A percentile compares a stretch with the other conserved stretches of the same genome.
phyloP scores from a whole-genome alignment of 192 early-diverging fungal species.

The Rhizoclosmatium sp. region DNA sequence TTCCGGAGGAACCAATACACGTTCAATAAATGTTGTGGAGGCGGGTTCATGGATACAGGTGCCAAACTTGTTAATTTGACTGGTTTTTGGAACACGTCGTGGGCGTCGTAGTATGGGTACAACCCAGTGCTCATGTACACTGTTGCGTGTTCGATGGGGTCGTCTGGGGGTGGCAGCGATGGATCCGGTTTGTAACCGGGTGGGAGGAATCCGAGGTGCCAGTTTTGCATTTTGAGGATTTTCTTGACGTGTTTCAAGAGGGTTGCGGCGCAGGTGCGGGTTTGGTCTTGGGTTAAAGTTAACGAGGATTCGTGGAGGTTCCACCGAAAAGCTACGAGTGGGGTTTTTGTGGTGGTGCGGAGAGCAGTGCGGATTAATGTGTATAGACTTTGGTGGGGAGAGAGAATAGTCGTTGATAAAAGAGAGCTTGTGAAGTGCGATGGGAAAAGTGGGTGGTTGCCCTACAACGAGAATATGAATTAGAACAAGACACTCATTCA shows the following conservation, averaged over 20 bases:
- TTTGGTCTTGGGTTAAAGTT: not conserved
- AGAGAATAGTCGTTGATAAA: slow-evolving; percentile 1
- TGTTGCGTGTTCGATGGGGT: not conserved
- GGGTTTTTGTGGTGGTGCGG: not conserved
- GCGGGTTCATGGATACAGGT: not conserved
- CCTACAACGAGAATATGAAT: not conserved
- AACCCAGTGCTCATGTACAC: slow-evolving; percentile 15
- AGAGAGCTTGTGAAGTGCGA: slow-evolving; percentile 7
- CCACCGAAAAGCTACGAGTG: slow-evolving; percentile 21
- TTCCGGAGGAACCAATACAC: slow-evolving; percentile 19
- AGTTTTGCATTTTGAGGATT: slow-evolving; percentile 31
- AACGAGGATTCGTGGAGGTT: not conserved
- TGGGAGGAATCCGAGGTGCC: not conserved
- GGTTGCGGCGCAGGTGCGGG: slow-evolving; percentile 2
- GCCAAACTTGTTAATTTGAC: not conserved
- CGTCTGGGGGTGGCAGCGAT: not conserved
- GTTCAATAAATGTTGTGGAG: slow-evolving; percentile 3
- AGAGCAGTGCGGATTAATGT: not conserved
- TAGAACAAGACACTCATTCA: not conserved
- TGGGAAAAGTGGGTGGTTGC: slow-evolving; percentile 7
- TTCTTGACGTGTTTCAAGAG: slow-evolving; percentile 19
- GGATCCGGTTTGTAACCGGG: not conserved
- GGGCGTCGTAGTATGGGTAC: slow-evolving; percentile 12
- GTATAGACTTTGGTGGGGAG: slow-evolving; percentile 12
- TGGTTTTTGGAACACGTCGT: slow-evolving; percentile 9